A percentile compares a stretch with the other conserved stretches of the same genome.
Evolutionary conservation across 78 protist genomes (phyloP).

Genomic region (Dictyostelium citrinum): DNA sequence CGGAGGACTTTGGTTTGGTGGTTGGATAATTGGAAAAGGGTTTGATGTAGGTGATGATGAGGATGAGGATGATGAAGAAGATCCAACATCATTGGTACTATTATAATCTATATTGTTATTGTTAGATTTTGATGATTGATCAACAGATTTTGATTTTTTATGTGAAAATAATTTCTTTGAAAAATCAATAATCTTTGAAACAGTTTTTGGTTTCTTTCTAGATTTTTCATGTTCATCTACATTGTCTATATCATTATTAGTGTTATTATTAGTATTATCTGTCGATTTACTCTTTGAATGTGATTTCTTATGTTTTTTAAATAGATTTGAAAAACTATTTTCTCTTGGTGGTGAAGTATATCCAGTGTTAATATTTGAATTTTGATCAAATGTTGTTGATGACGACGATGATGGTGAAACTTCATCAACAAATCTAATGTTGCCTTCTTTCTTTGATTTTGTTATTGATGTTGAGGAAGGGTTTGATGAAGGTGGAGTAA

Average conservation of each 20-base stretch:
- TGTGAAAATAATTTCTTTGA: conserved; percentile 9
- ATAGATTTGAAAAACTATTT: background rate
- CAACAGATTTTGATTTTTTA: background rate
- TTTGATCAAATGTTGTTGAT: background rate
- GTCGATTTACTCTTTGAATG: conserved; percentile 1
- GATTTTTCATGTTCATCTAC: background rate
- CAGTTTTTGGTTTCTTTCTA: background rate
- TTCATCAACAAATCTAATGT: background rate
- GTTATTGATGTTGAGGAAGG: background rate
- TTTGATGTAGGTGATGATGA: background rate
- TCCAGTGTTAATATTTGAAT: background rate
- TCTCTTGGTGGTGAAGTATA: conserved; percentile 2
- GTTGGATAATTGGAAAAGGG: background rate
- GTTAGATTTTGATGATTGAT: background rate
- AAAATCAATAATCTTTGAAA: background rate
- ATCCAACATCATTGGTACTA: background rate
- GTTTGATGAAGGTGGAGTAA: background rate
- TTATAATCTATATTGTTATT: background rate
- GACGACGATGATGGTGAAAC: background rate
- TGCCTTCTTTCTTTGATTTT: background rate
- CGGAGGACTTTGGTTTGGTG: background rate
- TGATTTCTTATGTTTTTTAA: conserved; percentile 8
- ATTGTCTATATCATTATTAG: background rate
- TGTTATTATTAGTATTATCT: background rate
- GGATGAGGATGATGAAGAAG: background rate